These are phyloP conservation scores for Irpex sp. DNA, from an alignment of 1,284 basidiomycete genomes.

Conservation along the genomic window DNA sequence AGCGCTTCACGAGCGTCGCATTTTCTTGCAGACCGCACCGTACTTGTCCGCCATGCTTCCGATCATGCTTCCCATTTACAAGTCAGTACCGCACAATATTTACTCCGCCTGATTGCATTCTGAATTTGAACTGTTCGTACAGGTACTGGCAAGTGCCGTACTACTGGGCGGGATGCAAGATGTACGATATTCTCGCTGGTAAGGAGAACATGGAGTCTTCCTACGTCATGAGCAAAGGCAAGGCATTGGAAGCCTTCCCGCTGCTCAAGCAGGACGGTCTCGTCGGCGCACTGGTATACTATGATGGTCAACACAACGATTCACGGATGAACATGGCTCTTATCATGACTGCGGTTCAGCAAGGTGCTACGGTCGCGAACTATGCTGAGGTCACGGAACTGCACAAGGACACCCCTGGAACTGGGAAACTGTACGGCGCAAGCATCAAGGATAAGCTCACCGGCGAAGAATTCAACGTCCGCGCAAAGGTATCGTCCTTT, in stretches of 20 bases:
- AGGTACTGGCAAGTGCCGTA: slow-evolving; percentile 98
- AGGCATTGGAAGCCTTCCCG: slow-evolving; percentile 92
- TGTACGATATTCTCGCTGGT: slow-evolving; percentile 95
- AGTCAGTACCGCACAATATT: slow-evolving; percentile 39
- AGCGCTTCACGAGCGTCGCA: slow-evolving; percentile 89
- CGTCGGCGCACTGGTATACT: slow-evolving; percentile 94
- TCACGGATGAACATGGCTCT: slow-evolving; percentile 97
- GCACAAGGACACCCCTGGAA: slow-evolving; percentile 65
- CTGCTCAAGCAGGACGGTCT: slow-evolving; percentile 94
- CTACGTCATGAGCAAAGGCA: slow-evolving; percentile 92
- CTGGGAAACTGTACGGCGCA: slow-evolving; percentile 74
- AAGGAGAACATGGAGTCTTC: slow-evolving; percentile 96
- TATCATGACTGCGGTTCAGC: slow-evolving; percentile 91
- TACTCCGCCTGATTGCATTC: no score
- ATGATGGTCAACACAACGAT: slow-evolving; percentile 98
- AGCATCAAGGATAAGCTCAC: slow-evolving; percentile 82
- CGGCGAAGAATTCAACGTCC: slow-evolving; percentile 79
- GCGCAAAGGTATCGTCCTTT: slow-evolving; percentile 60
- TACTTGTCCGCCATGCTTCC: slow-evolving; percentile 92
- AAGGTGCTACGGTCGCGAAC: slow-evolving; percentile 88
- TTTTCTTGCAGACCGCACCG: slow-evolving; percentile 94
- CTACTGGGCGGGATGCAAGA: slow-evolving; percentile 93
- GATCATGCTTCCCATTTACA: slow-evolving; percentile 92
- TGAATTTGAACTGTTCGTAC: slow-evolving; percentile 7
- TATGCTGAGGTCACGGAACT: slow-evolving; percentile 85